phyloP scores from a whole-genome alignment of 2,329 filamentous ascomycete genomes.

The Epichloe coenophiala region DNA sequence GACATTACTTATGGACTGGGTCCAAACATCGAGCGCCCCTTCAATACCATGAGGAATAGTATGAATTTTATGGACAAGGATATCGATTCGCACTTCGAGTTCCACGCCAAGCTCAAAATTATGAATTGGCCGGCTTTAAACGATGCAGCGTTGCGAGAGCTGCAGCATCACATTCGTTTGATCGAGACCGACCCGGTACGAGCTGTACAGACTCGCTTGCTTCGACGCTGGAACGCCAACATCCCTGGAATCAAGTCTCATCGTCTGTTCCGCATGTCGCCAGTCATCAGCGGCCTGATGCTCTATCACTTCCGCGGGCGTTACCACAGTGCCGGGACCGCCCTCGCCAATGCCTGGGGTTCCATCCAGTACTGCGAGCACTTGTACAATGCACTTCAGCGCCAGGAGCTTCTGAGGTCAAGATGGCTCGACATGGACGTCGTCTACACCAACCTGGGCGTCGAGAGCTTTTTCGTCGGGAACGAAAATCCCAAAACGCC shows the following conservation, averaged over 20 bases:
- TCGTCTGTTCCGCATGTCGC: constrained; percentile 21
- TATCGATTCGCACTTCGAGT: constrained; percentile 9
- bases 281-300: constrained; percentile 25
- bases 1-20: constrained; percentile 25
- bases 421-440: constrained; percentile 29
- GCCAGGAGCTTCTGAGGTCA: too few species aligned
- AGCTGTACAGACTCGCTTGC: not conserved
- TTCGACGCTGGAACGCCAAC: not conserved
- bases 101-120: constrained; percentile 17
- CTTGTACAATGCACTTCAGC: constrained; percentile 24
- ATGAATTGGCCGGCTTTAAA: constrained; percentile 12
- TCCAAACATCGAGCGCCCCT: constrained; percentile 3
- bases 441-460: constrained; percentile 14
- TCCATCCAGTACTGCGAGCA: constrained; percentile 24
- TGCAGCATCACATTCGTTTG: constrained; percentile 5
- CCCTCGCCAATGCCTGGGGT: constrained; percentile 24
- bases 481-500: constrained; percentile 16
- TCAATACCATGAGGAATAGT: not conserved
- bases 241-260: constrained; percentile 5
- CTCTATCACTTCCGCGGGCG: constrained; percentile 21
- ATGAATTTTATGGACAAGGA: not conserved
- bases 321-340: constrained; percentile 19
- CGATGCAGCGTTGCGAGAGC: not conserved
- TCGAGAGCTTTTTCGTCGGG: constrained; percentile 22
- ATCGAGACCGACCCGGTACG: not conserved